A percentile compares a stretch with the other conserved stretches of the same genome.
These are phyloP conservation scores for Arthrobotrys musiformis DNA, from an alignment of 2,329 filamentous ascomycete species.

Conservation along the genomic window DNA sequence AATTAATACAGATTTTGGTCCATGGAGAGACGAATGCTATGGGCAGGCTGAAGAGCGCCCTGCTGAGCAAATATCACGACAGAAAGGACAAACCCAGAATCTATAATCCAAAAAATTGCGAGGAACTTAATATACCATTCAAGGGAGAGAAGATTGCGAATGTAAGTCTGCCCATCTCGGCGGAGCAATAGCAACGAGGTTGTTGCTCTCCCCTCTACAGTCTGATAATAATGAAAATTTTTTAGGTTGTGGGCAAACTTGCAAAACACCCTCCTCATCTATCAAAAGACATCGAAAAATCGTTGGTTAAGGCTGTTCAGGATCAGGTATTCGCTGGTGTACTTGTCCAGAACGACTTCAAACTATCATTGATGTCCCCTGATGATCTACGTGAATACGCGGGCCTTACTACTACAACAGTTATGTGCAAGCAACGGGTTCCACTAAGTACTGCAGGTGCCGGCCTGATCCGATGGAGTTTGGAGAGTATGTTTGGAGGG, in stretches of 20 bases:
- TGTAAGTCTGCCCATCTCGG: slow-evolving; percentile 51
- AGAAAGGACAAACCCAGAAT: slow-evolving; percentile 87
- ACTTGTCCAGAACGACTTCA: slow-evolving; percentile 96
- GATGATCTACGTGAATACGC: slow-evolving; percentile 96
- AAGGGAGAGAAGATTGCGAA: slow-evolving; percentile 94
- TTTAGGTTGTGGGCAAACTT: slow-evolving; percentile 85
- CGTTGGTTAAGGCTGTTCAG: slow-evolving; percentile 64
- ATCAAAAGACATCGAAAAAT: slow-evolving; percentile 58
- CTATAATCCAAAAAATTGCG: slow-evolving; percentile 92
- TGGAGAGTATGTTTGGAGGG: slow-evolving; percentile 91
- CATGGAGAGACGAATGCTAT: slow-evolving; percentile 98
- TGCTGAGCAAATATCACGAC: slow-evolving; percentile 87
- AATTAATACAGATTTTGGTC: slow-evolving; percentile 78
- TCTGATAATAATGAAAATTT: slow-evolving; percentile 1
- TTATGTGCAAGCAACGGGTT: slow-evolving; percentile 90
- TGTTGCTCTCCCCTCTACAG: not conserved
- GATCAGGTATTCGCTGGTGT: slow-evolving; percentile 82
- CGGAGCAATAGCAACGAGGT: not conserved
- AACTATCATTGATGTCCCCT: slow-evolving; percentile 94
- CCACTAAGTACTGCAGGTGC: slow-evolving; percentile 87
- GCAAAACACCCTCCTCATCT: slow-evolving; percentile 77
- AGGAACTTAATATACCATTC: slow-evolving; percentile 94
- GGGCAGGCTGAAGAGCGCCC: slow-evolving; percentile 94
- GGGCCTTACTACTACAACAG: slow-evolving; percentile 93
- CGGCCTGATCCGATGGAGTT: slow-evolving; percentile 90